phyloP scores from a whole-genome alignment of 805 yeast genomes.

The Suhomyces xylopsoci region DNA sequence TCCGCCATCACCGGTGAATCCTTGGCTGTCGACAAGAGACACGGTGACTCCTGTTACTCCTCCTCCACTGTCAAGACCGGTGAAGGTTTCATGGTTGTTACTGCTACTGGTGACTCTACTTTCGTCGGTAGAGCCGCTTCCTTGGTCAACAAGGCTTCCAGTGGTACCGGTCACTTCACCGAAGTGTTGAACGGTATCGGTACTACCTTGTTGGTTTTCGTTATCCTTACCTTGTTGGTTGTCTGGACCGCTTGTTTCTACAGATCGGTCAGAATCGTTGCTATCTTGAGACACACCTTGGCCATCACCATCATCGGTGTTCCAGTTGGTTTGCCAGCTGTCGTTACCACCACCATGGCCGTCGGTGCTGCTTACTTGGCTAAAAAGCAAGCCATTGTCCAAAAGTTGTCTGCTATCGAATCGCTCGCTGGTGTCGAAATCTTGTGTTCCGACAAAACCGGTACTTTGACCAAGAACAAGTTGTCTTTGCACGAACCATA shows the following conservation, averaged over 20 bases:
- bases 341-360: conserved; percentile 98
- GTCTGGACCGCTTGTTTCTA: conserved; percentile 95
- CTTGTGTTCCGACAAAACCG: conserved; percentile 96
- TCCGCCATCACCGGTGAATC: conserved; percentile 98
- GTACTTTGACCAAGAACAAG: conserved; percentile 97
- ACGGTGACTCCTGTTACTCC: conserved; percentile 84
- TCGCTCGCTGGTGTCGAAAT: conserved; percentile 97
- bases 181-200: conserved; percentile 98
- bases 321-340: conserved; percentile 98
- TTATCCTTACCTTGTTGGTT: conserved; percentile 78
- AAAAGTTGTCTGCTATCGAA: conserved; percentile 94
- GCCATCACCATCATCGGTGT: conserved; percentile 97
- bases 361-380: conserved; percentile 99
- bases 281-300: conserved; percentile 85
- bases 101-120: conserved; percentile 94
- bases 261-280: conserved; percentile 83
- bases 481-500: conserved; percentile 94
- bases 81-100: conserved; percentile 90
- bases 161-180: conserved; percentile 93
- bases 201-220: conserved; percentile 84
- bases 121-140: conserved; percentile 98
- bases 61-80: conserved; percentile 95
- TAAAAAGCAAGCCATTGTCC: conserved; percentile 95
- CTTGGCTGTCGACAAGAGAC: conserved; percentile 87
- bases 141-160: conserved; percentile 89